These are phyloP conservation scores for Arachis hypogaea DNA, from an alignment of 306 rosid genomes.

Conservation along the genomic window DNA sequence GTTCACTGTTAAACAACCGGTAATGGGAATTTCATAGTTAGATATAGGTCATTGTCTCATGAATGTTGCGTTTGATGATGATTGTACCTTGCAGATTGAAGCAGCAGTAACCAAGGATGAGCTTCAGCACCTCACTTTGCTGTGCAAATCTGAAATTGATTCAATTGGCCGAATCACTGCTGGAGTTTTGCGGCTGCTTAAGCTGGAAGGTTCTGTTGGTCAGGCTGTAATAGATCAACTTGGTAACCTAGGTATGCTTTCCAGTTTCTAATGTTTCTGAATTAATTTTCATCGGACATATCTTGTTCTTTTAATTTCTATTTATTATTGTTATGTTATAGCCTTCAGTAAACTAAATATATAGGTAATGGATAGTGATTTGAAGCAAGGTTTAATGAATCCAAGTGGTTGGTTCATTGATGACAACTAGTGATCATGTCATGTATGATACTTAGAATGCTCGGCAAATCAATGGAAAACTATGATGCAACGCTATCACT, in stretches of 20 bases:
- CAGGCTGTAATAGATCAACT: conserved; percentile 83
- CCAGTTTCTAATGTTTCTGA: conserved; percentile 18
- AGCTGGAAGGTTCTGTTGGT: conserved; percentile 90
- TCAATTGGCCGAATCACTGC: conserved; percentile 90
- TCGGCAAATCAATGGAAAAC: conserved; percentile 11
- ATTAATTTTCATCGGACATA: conserved; percentile 22
- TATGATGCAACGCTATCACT: background rate
- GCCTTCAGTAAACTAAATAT: background rate
- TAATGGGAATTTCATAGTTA: conserved; percentile 45
- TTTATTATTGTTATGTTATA: background rate
- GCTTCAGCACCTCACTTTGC: conserved; percentile 78
- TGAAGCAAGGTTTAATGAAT: background rate
- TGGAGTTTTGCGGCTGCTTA: conserved; percentile 76
- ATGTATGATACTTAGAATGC: conserved; percentile 2
- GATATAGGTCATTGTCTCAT: background rate
- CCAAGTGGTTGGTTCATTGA: conserved; percentile 12
- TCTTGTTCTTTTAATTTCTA: conserved; percentile 6
- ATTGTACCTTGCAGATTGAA: conserved; percentile 67
- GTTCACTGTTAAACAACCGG: conserved; percentile 83
- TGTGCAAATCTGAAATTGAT: conserved; percentile 96
- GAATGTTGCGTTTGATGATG: conserved; percentile 31
- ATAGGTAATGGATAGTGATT: conserved; percentile 25
- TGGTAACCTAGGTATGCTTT: conserved; percentile 74
- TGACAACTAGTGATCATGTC: conserved; percentile 7
- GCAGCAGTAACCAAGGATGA: conserved; percentile 90